Evolutionary conservation across 2,329 filamentous ascomycete genomes (phyloP).

Genomic region (Aspergillus sergii): DNA sequence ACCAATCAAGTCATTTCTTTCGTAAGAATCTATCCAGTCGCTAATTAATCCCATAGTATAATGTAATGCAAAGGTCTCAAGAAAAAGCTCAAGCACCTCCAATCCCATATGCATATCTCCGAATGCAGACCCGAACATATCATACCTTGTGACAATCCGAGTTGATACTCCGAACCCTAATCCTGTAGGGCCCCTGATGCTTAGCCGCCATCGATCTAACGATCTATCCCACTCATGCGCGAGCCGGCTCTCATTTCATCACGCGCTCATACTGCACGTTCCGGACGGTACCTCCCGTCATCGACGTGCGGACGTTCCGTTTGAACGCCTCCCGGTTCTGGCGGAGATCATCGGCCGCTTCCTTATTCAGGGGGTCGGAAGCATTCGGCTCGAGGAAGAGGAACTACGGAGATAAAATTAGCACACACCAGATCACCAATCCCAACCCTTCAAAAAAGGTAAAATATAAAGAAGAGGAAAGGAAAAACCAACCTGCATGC

Average conservation of each 20-base stretch:
- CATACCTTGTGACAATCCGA: not conserved
- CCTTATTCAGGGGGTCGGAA: conserved; percentile 96
- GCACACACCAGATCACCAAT: not conserved
- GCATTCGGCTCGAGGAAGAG: conserved; percentile 97
- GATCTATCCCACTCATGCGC: not conserved
- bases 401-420: conserved; percentile 60
- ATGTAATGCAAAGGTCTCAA: conserved; percentile 15
- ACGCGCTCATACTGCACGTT: conserved; percentile 78
- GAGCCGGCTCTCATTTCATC: conserved; percentile 54
- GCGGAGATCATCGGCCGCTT: conserved; percentile 90
- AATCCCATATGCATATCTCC: not conserved
- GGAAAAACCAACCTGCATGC: conserved; percentile 69
- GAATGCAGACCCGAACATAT: not conserved
- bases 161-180: not conserved
- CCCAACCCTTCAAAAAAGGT: not conserved
- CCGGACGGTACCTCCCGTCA: conserved; percentile 77
- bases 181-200: not conserved
- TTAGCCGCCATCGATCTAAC: not conserved
- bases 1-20: conserved; percentile 24
- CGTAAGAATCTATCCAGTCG: conserved; percentile 36
- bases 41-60: conserved; percentile 35
- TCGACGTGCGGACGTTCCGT: conserved; percentile 81
- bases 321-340: conserved; percentile 86
- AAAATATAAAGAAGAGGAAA: not conserved
- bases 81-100: not conserved